Percentiles rank a stretch among this genome's conserved stretches.
phyloP scores from a whole-genome alignment of 805 yeast genomes.

The Candida bentonensis region DNA sequence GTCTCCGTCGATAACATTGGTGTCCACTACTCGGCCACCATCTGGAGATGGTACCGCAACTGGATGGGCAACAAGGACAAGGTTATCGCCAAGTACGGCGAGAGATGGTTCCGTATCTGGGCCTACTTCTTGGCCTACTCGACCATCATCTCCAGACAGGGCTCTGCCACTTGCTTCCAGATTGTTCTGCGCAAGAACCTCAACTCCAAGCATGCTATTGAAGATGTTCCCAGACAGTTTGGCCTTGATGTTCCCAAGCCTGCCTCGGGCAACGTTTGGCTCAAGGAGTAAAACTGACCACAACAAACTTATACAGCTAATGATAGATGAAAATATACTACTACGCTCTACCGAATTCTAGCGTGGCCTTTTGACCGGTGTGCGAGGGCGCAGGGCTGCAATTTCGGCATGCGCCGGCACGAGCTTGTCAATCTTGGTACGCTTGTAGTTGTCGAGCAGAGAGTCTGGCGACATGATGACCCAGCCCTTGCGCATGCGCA shows the following conservation, averaged over 20 bases:
- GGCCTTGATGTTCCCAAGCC: slow-evolving; percentile 41
- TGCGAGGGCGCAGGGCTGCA: slow-evolving; percentile 70
- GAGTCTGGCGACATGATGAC: slow-evolving; percentile 79
- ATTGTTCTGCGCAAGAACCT: slow-evolving; percentile 81
- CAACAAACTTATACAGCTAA: neutral
- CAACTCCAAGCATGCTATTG: slow-evolving; percentile 71
- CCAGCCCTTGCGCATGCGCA: slow-evolving; percentile 77
- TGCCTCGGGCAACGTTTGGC: slow-evolving; percentile 19
- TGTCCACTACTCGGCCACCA: slow-evolving; percentile 80
- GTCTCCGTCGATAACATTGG: slow-evolving; percentile 79
- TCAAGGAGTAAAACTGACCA: slow-evolving; percentile 9
- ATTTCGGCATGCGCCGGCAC: slow-evolving; percentile 62
- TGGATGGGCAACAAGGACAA: slow-evolving; percentile 76
- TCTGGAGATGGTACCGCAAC: slow-evolving; percentile 91
- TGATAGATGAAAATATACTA: neutral
- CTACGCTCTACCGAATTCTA: neutral
- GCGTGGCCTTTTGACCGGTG: slow-evolving; percentile 28
- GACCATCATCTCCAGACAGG: slow-evolving; percentile 79
- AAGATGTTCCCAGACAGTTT: slow-evolving; percentile 64
- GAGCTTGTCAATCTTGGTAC: slow-evolving; percentile 15
- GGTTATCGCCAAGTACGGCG: slow-evolving; percentile 67
- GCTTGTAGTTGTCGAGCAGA: slow-evolving; percentile 48
- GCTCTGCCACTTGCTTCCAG: slow-evolving; percentile 85
- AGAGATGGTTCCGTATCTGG: slow-evolving; percentile 89
- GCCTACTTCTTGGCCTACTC: slow-evolving; percentile 77